These are phyloP conservation scores for Medicago arabica DNA, from an alignment of 306 rosid species.

Conservation along the genomic window DNA sequence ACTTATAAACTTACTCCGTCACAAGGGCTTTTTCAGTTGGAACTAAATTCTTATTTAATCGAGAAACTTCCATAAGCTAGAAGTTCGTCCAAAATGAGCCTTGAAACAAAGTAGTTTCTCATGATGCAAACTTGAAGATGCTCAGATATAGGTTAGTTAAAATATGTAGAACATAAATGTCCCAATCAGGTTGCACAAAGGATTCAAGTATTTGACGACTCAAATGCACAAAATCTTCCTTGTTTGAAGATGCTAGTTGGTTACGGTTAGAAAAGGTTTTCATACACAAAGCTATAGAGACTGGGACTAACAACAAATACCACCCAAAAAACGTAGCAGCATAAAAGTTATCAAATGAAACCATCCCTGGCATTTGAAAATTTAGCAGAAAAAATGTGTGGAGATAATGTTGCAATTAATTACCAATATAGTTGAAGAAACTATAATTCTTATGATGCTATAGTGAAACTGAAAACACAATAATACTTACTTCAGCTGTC, in stretches of 20 bases:
- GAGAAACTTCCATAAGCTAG: neutral
- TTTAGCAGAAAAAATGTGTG: too few relatives aligned
- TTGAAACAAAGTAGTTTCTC: conserved; percentile 5
- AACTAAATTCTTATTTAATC: neutral
- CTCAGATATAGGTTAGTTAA: conserved; percentile 7
- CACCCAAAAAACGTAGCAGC: neutral
- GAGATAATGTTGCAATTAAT: too few relatives aligned
- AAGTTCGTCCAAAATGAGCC: neutral
- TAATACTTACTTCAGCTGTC: conserved; percentile 60
- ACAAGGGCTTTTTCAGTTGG: neutral
- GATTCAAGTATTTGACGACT: too few relatives aligned
- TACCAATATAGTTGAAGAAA: too few relatives aligned
- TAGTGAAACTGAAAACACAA: conserved; percentile 4
- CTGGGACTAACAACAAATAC: neutral
- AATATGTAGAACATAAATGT: too few relatives aligned
- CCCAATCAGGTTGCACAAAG: too few relatives aligned
- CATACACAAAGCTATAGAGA: neutral
- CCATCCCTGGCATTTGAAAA: too few relatives aligned
- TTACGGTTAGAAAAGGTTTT: neutral
- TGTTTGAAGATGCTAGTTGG: neutral
- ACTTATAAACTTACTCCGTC: neutral
- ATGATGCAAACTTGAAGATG: conserved; percentile 16
- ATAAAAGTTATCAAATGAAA: neutral
- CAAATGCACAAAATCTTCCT: neutral
- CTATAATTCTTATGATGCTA: neutral